Conservation (phyloP, 306 rosid species). For the Vigna reflexopilosa region DNA sequence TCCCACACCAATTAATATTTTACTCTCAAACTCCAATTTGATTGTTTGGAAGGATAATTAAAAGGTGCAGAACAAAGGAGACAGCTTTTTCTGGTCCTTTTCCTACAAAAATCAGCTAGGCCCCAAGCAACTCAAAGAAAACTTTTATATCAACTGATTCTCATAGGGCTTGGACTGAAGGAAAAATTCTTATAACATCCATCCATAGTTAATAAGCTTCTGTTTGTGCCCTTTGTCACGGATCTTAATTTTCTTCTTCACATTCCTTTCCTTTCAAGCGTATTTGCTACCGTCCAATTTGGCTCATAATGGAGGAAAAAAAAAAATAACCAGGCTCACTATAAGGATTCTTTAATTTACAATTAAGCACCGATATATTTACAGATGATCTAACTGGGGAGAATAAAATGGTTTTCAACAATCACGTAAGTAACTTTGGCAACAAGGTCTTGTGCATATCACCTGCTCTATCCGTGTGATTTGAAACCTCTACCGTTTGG, state of each 20-base stretch:
- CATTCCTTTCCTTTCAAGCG: constrained; percentile 6
- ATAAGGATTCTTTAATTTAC: constrained; percentile 13
- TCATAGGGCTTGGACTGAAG: constrained; percentile 33
- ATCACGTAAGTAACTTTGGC: constrained; percentile 21
- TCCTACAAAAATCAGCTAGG: constrained; percentile 27
- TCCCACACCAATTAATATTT: constrained; percentile 24
- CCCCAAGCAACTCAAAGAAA: constrained; percentile 37
- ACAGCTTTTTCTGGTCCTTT: constrained; percentile 36
- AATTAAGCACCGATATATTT: constrained; percentile 4
- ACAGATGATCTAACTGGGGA: constrained; percentile 10
- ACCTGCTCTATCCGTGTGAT: too few relatives aligned
- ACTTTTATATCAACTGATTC: constrained; percentile 21
- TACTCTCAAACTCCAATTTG: constrained; percentile 22
- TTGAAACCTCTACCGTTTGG: neutral
- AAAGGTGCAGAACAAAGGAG: constrained; percentile 27
- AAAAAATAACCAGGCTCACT: neutral
- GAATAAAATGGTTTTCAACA: constrained; percentile 18
- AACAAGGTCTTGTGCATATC: neutral
- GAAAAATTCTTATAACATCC: neutral
- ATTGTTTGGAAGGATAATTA: constrained; percentile 30
- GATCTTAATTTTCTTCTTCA: constrained; percentile 34
- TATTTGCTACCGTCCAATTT: constrained; percentile 7
- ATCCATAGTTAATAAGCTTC: constrained; percentile 13
- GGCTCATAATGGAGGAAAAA: neutral
- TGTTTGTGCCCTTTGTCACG: constrained; percentile 29